Conservation (phyloP, 148 eudicot species). For the Amaranthus palmeri region DNA sequence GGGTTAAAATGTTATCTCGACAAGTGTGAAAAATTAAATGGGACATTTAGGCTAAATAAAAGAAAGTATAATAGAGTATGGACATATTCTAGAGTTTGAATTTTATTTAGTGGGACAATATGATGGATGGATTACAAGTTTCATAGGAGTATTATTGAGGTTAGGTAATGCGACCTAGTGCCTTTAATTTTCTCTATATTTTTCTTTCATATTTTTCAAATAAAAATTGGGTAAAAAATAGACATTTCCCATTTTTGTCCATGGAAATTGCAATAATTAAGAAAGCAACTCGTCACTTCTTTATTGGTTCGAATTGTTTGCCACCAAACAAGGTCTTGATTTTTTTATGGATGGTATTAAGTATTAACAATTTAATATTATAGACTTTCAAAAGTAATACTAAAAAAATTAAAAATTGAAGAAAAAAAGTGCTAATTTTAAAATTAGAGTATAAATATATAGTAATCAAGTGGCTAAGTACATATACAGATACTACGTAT, state of each 20-base stretch:
- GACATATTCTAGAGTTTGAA: neutral
- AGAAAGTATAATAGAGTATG: no score
- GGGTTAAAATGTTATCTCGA: no score
- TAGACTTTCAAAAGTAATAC: neutral
- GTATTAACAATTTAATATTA: neutral
- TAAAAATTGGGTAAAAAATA: neutral
- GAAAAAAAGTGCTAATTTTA: neutral
- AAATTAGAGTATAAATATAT: neutral
- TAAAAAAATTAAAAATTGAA: neutral
- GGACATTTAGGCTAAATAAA: no score
- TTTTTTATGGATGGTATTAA: neutral
- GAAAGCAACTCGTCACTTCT: neutral
- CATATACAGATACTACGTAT: no score
- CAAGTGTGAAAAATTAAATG: no score
- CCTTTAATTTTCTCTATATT: constrained; percentile 8
- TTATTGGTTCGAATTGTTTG: no score
- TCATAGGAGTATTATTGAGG: neutral
- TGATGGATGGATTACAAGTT: neutral
- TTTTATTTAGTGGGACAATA: neutral
- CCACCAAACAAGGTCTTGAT: neutral
- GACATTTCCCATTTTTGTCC: neutral
- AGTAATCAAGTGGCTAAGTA: no score
- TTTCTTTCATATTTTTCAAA: neutral
- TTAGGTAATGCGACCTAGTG: constrained; percentile 15
- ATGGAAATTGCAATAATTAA: constrained; percentile 10